Conservation (phyloP, 1,139 yeast species). For the Pichiaceae sp. region DNA sequence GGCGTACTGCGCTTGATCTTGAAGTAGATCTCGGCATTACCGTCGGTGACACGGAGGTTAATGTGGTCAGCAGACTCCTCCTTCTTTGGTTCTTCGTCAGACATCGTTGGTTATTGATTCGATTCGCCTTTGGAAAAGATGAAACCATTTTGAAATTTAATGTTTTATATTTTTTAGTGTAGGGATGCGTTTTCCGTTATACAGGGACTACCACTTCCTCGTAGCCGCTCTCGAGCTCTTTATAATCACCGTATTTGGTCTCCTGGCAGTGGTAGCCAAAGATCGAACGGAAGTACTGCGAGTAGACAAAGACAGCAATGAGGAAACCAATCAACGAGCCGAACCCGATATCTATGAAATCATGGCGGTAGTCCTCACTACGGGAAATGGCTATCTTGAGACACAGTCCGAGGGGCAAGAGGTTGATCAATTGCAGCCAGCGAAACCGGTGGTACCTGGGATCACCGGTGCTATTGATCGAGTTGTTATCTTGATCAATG, state of each 20-base stretch:
- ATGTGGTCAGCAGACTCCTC: constrained; percentile 57
- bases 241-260: constrained; percentile 6
- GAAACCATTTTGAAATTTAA: too few species aligned
- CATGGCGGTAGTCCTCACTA: constrained; percentile 76
- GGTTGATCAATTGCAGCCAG: constrained; percentile 18
- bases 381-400: constrained; percentile 58
- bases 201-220: not conserved
- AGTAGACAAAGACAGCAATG: constrained; percentile 15
- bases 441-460: constrained; percentile 3
- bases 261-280: constrained; percentile 7
- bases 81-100: constrained; percentile 33
- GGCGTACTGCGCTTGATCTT: constrained; percentile 92
- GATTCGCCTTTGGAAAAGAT: too few species aligned
- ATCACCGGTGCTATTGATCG: not conserved
- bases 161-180: not conserved
- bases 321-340: constrained; percentile 50
- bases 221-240: constrained; percentile 1
- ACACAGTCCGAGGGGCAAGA: constrained; percentile 47
- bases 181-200: not conserved
- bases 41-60: constrained; percentile 90
- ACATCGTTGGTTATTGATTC: constrained; percentile 15
- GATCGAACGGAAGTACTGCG: constrained; percentile 17
- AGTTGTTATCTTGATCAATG: not conserved
- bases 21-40: constrained; percentile 88
- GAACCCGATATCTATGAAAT: constrained; percentile 56